Evolutionary conservation across 768 basidiomycete genomes (phyloP).

Genomic region (Suillus spraguei): DNA sequence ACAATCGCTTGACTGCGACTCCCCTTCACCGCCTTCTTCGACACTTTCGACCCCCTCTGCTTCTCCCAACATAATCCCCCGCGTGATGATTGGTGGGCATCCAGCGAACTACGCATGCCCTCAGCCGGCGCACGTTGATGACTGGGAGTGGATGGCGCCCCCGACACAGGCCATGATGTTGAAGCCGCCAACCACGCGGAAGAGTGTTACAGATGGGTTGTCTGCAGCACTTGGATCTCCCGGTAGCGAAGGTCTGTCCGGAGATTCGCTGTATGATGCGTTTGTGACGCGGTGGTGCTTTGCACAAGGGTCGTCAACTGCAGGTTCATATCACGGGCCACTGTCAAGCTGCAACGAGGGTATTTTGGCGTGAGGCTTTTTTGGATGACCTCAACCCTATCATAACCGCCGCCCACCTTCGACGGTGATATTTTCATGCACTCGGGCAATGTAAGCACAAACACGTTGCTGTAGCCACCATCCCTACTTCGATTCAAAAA

Average conservation of each 20-base stretch:
- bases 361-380: slow-evolving; percentile 23
- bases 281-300: slow-evolving; percentile 74
- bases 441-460: neutral
- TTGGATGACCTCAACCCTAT: neutral
- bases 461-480: neutral
- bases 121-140: slow-evolving; percentile 10
- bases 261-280: slow-evolving; percentile 53
- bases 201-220: slow-evolving; percentile 16
- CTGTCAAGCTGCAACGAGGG: neutral
- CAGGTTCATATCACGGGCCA: slow-evolving; percentile 13
- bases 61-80: slow-evolving; percentile 25
- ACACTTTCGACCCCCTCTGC: slow-evolving; percentile 28
- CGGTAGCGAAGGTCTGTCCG: slow-evolving; percentile 12
- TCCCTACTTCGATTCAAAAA: neutral
- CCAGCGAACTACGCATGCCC: slow-evolving; percentile 19
- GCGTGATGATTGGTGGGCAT: slow-evolving; percentile 29
- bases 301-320: slow-evolving; percentile 45
- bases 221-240: slow-evolving; percentile 4
- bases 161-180: neutral
- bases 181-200: slow-evolving; percentile 5
- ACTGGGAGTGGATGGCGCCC: slow-evolving; percentile 28
- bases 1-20: slow-evolving; percentile 17
- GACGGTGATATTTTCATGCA: neutral
- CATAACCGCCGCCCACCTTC: neutral
- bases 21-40: slow-evolving; percentile 27